These are phyloP conservation scores for Meyerozyma athensensis DNA, from an alignment of 1,139 yeast species.

Conservation along the genomic window DNA sequence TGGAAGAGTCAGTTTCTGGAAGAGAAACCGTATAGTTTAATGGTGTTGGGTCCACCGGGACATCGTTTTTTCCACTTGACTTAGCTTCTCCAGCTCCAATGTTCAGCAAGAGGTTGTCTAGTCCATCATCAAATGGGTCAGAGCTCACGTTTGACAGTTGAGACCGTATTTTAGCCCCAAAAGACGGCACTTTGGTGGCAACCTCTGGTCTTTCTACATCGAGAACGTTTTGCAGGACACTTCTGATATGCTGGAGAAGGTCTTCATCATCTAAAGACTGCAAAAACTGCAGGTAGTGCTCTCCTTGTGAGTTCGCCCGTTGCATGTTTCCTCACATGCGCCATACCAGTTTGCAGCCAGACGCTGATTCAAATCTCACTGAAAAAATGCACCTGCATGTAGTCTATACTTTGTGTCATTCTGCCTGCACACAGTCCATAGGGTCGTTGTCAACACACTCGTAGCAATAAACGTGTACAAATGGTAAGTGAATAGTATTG, in stretches of 20 bases:
- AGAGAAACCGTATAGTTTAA: slow-evolving; percentile 4
- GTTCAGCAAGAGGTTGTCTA: slow-evolving; percentile 20
- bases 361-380: not conserved
- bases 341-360: not conserved
- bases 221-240: slow-evolving; percentile 22
- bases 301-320: not conserved
- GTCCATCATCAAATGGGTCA: slow-evolving; percentile 31
- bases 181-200: slow-evolving; percentile 10
- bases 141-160: slow-evolving; percentile 9
- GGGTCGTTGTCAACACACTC: slow-evolving; percentile 1
- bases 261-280: slow-evolving; percentile 38
- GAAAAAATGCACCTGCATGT: not conserved
- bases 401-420: slow-evolving; percentile 1
- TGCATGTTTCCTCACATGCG: not conserved
- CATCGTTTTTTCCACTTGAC: slow-evolving; percentile 5
- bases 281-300: slow-evolving; percentile 15
- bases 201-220: slow-evolving; percentile 7
- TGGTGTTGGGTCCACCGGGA: slow-evolving; percentile 1
- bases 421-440: slow-evolving; percentile 1
- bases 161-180: slow-evolving; percentile 8
- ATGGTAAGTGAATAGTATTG: slow-evolving; percentile 1
- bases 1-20: slow-evolving; percentile 1
- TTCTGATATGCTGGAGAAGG: slow-evolving; percentile 34
- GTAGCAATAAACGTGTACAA: not conserved
- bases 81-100: slow-evolving; percentile 1